Evolutionary conservation across 352 stramenopile genomes (phyloP), one percentile per base, ranked within the genome.

Genomic region (Globisporangium paddicum): DNA sequence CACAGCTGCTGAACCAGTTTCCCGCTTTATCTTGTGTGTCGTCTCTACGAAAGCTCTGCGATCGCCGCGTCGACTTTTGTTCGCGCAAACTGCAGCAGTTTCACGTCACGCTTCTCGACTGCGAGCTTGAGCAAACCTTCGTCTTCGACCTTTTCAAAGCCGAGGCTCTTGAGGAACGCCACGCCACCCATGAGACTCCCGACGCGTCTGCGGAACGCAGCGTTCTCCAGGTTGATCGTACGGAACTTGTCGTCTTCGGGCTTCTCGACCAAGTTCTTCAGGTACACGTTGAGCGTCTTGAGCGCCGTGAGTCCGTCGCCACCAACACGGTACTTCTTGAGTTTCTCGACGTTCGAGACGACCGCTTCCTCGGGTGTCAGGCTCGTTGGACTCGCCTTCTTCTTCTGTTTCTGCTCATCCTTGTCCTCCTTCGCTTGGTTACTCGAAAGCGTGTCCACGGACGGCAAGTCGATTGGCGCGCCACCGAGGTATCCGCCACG

Each of bases 181-280:
- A 95, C 68, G 47, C 90, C 90, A 21, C 90, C 90, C 21, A 95
- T 69, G 8, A 97, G 72, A 46, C 77, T 84, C 28, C 77, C 82
- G 42, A 97, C 89, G 16, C 90, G 87, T 64, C 93, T 92, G 54
- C 91, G 90, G 66, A 97, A 97, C 25, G 89, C 90, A 6, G 83
- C 64, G 52, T 97, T 97, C 41, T 96, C 86, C 28, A 96, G 51
- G 66, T 96, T 97, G 64, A 97, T 96, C 19, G 76, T 85, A 11
- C 86, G 84, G 69, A 96, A 97, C 60, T 97, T 97, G 5, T 95
- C 84, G 46, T 95, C 87, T 2, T 90, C 76, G 0, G 87, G 86
- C 51, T 96, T 95, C 40, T 95, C 81, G 16, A 96, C 30, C 45
- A 96, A 60, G 55, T 96, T 96, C 66, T 86, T 89, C 25, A 96